A percentile compares a stretch with the other conserved stretches of the same genome.
Evolutionary conservation across 75 land plant species (phyloP).

Genomic region (Pinus albicaulis): DNA sequence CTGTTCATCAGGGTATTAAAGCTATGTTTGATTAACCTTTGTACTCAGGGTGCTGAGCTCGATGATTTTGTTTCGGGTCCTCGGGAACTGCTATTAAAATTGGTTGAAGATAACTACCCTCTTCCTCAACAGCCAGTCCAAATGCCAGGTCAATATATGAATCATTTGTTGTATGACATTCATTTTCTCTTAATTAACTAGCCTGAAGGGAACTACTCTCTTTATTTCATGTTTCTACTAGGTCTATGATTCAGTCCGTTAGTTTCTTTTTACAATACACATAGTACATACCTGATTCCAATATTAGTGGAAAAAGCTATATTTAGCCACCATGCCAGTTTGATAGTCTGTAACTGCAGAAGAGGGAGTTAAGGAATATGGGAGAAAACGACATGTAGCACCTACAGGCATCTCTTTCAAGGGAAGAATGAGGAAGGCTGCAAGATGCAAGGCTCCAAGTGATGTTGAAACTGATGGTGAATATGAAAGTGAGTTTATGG

Average conservation of each 20-base stretch:
- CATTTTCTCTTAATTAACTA: neutral
- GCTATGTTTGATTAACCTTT: neutral
- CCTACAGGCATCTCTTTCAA: conserved; percentile 44
- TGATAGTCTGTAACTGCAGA: conserved; percentile 22
- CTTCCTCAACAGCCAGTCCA: conserved; percentile 74
- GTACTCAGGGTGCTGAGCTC: conserved; percentile 74
- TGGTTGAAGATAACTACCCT: conserved; percentile 95
- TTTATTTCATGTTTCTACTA: neutral
- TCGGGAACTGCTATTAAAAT: conserved; percentile 86
- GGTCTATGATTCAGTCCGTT: neutral
- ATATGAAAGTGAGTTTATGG: conserved; percentile 32
- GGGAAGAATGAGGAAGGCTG: conserved; percentile 70
- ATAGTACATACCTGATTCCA: neutral
- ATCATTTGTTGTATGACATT: neutral
- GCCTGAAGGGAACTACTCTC: neutral
- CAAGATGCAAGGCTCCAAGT: conserved; percentile 33
- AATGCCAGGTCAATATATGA: conserved; percentile 39
- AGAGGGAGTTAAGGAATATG: conserved; percentile 45
- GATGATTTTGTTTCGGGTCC: conserved; percentile 99
- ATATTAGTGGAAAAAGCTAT: neutral
- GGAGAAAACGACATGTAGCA: conserved; percentile 54
- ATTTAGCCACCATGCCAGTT: neutral
- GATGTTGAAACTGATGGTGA: conserved; percentile 59
- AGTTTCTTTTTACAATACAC: neutral
- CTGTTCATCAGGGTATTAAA: neutral